Percentiles rank a stretch among this genome's conserved stretches.
Evolutionary conservation across 1,284 basidiomycete species (phyloP).

Genomic region (Rugosomyces carneus): DNA sequence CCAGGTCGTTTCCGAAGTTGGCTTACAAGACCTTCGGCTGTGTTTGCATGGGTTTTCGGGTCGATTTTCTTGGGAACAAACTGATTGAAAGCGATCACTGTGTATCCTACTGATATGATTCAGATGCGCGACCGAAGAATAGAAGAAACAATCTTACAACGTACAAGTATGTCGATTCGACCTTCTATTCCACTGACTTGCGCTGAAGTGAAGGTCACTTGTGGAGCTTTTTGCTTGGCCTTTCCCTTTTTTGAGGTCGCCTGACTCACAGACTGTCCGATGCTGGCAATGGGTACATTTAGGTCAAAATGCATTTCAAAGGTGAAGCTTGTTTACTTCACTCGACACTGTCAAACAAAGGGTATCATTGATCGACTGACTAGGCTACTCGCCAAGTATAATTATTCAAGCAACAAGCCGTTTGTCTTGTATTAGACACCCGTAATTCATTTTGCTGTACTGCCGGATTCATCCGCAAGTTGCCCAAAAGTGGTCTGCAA

Average conservation of each 20-base stretch:
- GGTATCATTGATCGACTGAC: no score
- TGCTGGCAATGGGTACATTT: slow-evolving; percentile 41
- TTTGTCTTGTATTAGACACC: no score
- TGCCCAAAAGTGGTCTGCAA: no score
- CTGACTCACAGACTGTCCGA: slow-evolving; percentile 15
- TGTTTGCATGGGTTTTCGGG: slow-evolving; percentile 58
- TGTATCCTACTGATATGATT: slow-evolving; percentile 65
- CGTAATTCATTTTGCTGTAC: no score
- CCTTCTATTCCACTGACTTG: slow-evolving; percentile 41
- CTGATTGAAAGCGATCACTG: slow-evolving; percentile 68
- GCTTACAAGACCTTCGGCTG: slow-evolving; percentile 45
- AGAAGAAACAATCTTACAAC: slow-evolving; percentile 35
- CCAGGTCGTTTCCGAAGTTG: slow-evolving; percentile 50
- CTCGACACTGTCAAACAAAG: no score
- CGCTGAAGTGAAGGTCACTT: slow-evolving; percentile 29
- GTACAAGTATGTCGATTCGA: slow-evolving; percentile 47
- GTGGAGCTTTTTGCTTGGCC: slow-evolving; percentile 33
- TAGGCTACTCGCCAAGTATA: no score
- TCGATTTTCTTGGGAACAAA: slow-evolving; percentile 63
- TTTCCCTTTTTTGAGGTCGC: slow-evolving; percentile 42
- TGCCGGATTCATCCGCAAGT: no score
- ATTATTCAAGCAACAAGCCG: no score
- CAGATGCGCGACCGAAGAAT: slow-evolving; percentile 5
- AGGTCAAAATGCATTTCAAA: slow-evolving; percentile 53
- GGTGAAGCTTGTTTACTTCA: no score